phyloP scores from a whole-genome alignment of 768 basidiomycete genomes.

The Trametes elegans region DNA sequence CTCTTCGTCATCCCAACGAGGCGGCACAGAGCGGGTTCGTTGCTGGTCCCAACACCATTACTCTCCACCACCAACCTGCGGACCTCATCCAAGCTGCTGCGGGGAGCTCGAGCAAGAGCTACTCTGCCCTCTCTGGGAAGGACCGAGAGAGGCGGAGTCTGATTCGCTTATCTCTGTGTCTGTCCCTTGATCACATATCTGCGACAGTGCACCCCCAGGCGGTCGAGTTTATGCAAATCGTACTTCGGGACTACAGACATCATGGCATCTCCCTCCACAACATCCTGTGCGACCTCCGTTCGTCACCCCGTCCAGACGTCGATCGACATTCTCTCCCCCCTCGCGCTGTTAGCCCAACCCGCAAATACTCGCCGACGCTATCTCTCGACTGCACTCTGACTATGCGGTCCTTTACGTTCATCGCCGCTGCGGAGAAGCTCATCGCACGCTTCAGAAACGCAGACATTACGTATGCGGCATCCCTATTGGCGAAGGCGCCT shows the following conservation, averaged over 20 bases:
- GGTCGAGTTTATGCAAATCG: conserved; percentile 15
- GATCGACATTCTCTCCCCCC: not conserved
- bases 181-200: conserved; percentile 12
- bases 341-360: not conserved
- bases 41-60: not conserved
- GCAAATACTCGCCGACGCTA: conserved; percentile 17
- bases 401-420: conserved; percentile 47
- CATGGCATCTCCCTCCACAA: not conserved
- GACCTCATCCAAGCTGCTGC: conserved; percentile 1
- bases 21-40: conserved; percentile 8
- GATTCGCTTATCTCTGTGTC: not conserved
- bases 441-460: conserved; percentile 57
- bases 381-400: conserved; percentile 40
- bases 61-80: not conserved
- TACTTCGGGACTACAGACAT: conserved; percentile 7
- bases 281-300: not conserved
- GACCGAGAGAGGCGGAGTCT: conserved; percentile 1
- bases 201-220: conserved; percentile 15
- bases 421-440: conserved; percentile 69
- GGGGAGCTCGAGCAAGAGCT: conserved; percentile 1
- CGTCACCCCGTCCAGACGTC: not conserved
- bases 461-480: conserved; percentile 38
- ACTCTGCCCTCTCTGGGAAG: not conserved
- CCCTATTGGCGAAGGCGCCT: conserved; percentile 29
- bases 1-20: conserved; percentile 9